Evolutionary conservation across 2,329 filamentous ascomycete species (phyloP), one percentile per base, ranked within the genome.

Genomic region (Chrysoporthe cubensis): DNA sequence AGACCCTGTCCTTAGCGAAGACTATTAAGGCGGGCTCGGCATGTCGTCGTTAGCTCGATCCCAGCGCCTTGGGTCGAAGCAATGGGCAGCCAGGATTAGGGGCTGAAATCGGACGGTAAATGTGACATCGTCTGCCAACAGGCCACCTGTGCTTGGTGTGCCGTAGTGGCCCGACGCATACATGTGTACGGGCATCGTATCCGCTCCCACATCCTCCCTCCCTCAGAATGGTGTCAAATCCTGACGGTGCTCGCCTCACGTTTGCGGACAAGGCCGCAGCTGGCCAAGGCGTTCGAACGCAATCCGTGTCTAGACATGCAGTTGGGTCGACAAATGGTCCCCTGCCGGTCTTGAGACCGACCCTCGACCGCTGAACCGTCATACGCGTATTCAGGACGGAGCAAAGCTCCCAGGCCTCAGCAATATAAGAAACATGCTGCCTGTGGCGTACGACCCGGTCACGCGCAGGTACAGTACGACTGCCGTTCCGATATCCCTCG

Each of bases 31-130:
- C 66, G 66, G 64, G 66, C 69, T 69, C 69, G 69, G 69, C 69
- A 70, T 66, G 69, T 70, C 69, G 46, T 70, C 69, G 50, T 58
- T 70, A 70, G 69, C 64, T 70, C 69, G 69, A 69, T 70, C 66
- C 66, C 69, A 69, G 66, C 52, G 66, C 66, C 65, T 58, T 67
- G 69, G 69, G 69, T 69, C 68, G 62, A 61, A 58, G 62, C 62
- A 67, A 64, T 61, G 52, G 65, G 61, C 59, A 42, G 52, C 65
- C 58, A 62, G 67, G 67, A 65, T 67, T 58, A 26, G 52, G 46
- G 62, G 26, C 62, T 58, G 43, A 50, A 58, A 54, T 46, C 52
- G 52, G 59, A 62, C 37, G 6, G 58, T 48, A 59, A 44, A 61
- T 62, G 59, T 50, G 42, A 43, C 58, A 59, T 21, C 52, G 44